Percentiles rank a stretch among this genome's conserved stretches.
Evolutionary conservation across 1,139 yeast genomes (phyloP).

Genomic region (Debaryomyces robertsiae): DNA sequence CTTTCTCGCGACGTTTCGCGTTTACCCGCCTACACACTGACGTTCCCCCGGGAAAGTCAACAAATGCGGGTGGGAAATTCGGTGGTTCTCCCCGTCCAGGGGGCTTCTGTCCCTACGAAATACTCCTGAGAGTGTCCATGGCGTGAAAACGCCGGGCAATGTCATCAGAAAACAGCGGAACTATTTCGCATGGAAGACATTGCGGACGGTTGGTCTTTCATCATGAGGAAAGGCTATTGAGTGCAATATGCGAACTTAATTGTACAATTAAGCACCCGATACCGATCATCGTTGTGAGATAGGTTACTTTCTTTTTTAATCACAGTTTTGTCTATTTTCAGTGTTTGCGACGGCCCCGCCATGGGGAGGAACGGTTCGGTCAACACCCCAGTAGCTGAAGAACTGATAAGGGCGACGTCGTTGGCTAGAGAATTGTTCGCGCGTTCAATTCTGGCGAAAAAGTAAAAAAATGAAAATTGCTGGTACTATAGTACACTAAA

Average conservation of each 20-base stretch:
- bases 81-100: conserved; percentile 69
- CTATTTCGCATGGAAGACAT: conserved; percentile 63
- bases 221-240: conserved; percentile 54
- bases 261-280: conserved; percentile 61
- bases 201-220: conserved; percentile 69
- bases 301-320: conserved; percentile 28
- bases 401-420: too few relatives aligned
- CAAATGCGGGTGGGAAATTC: conserved; percentile 78
- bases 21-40: conserved; percentile 65
- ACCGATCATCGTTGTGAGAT: conserved; percentile 71
- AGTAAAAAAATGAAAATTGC: conserved; percentile 7
- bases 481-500: not conserved
- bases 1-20: conserved; percentile 60
- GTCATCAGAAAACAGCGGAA: conserved; percentile 63
- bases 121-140: conserved; percentile 70
- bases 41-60: conserved; percentile 15
- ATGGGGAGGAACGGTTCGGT: too few relatives aligned
- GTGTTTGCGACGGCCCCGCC: too few relatives aligned
- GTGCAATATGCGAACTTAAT: conserved; percentile 75
- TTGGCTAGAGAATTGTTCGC: conserved; percentile 10
- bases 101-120: conserved; percentile 16
- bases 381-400: too few relatives aligned
- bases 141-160: conserved; percentile 76
- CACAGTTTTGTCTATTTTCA: too few relatives aligned
- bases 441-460: conserved; percentile 18